These are phyloP conservation scores for Backusella psychrophila DNA, from an alignment of 192 early-diverging fungal species.

Conservation along the genomic window DNA sequence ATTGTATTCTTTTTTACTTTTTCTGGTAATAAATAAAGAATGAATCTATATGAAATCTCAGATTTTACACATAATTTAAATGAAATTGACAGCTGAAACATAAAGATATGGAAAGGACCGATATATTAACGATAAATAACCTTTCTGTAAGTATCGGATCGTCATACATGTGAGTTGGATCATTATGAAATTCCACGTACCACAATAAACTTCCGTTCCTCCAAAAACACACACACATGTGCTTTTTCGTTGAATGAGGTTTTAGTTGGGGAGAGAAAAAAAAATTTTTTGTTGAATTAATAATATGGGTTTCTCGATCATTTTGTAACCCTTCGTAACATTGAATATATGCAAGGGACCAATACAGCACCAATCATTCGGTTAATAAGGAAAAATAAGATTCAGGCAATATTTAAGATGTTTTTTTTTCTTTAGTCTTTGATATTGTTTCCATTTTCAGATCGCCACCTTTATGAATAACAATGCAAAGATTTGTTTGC, in stretches of 20 bases:
- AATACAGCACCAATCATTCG: too few species aligned
- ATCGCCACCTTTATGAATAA: too few species aligned
- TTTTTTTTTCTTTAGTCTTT: neutral
- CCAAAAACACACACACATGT: neutral
- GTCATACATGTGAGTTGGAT: neutral
- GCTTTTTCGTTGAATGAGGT: neutral
- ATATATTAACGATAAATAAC: neutral
- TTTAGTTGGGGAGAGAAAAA: too few species aligned
- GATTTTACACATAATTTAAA: neutral
- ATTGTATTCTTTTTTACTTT: too few species aligned
- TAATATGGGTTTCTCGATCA: neutral
- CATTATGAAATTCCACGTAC: neutral
- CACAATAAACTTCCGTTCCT: neutral
- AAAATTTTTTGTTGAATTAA: neutral
- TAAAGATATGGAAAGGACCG: neutral
- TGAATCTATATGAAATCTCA: neutral
- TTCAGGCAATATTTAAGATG: neutral
- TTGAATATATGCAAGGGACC: neutral
- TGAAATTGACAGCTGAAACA: neutral
- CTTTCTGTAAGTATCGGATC: neutral
- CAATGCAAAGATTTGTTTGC: too few species aligned
- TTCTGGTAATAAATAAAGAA: too few species aligned
- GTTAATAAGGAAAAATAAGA: too few species aligned
- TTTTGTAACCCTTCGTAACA: neutral
- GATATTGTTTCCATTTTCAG: too few species aligned